Percentiles rank a stretch among this genome's conserved stretches.
These are phyloP conservation scores for Inga oerstediana DNA, from an alignment of 306 rosid species.

Conservation along the genomic window DNA sequence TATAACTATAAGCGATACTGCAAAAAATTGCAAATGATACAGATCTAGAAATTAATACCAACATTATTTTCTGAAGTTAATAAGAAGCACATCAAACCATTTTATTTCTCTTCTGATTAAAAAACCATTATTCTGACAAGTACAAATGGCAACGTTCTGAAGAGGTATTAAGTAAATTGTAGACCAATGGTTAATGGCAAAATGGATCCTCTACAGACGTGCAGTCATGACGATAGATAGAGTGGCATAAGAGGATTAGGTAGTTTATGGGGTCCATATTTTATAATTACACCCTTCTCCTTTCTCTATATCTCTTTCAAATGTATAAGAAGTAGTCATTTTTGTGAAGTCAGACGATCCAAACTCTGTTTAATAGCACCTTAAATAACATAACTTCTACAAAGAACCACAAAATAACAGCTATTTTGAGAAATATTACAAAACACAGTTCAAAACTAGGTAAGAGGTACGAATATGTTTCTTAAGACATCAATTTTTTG, in stretches of 20 bases:
- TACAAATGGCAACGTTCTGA: not conserved
- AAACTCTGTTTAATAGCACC: not conserved
- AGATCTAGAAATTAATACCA: slow-evolving; percentile 19
- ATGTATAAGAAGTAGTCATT: not conserved
- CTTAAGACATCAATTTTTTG: not conserved
- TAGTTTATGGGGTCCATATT: not conserved
- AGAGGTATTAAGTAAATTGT: slow-evolving; percentile 19
- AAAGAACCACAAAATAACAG: slow-evolving; percentile 19
- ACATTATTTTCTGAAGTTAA: not conserved
- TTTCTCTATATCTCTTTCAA: not conserved
- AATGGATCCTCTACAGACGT: not conserved
- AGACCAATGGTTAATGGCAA: not conserved
- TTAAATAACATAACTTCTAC: slow-evolving; percentile 4
- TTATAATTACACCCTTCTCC: not conserved
- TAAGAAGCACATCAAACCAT: not conserved
- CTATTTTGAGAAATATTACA: not conserved
- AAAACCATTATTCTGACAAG: slow-evolving; percentile 10
- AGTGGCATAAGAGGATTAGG: not conserved
- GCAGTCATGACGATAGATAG: not conserved
- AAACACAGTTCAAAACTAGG: not conserved
- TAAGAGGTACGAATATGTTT: not conserved
- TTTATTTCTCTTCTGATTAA: slow-evolving; percentile 2
- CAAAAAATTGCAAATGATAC: slow-evolving; percentile 12
- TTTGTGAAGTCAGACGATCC: not conserved
- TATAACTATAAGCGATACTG: not conserved